Evolutionary conservation across 768 basidiomycete species (phyloP), one percentile per base, ranked within the genome.

Genomic region (Galerina sulciceps): DNA sequence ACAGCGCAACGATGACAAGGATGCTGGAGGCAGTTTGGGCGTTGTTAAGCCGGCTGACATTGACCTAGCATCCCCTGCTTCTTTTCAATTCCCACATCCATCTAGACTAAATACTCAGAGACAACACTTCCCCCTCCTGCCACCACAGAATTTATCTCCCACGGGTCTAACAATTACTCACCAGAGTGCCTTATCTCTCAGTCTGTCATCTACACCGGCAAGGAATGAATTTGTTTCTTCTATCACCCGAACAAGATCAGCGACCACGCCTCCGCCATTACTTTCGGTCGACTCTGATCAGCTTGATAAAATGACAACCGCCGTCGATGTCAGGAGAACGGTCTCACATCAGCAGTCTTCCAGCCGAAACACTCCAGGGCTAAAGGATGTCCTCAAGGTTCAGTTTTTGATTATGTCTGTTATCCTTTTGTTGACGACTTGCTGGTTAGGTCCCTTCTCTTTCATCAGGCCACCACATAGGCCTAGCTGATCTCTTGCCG

Each of bases 361-460:
- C 31, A 56, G 43, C 35, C 62, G 77, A 37, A 75, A 76, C 22
- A 72, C 85, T 0, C 87, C 88, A 1, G 88, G 85, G 3, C 73
- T 91, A 34, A 90, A 87, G 67, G 89, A 92, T 66, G 86, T 89
- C 15, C 71, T 91, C 23, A 91, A 90, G 84, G 89, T 87, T 69
- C 44, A 34, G 18, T 26, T 41, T 47, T 41, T 14, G 11, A 31
- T 20, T 18, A 38, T 55, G 45, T 53, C 31, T 1, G 35, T 35
- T 57, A 34, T 17, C 20, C 17, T n/a, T 58, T 34, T 37, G 22
- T 6, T 54, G 37, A 22, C 11, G n/a, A 22, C 36, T 57, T 57
- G 48, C 43, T 54, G 14, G 37, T 48, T 57, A 90, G 88, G 82
- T 88, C 42, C 88, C 89, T 0, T 83, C 82, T 11, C 75, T 89